Conservation (phyloP, 2,329 filamentous ascomycete genomes). For the Aspergillus pseudonomiae region DNA sequence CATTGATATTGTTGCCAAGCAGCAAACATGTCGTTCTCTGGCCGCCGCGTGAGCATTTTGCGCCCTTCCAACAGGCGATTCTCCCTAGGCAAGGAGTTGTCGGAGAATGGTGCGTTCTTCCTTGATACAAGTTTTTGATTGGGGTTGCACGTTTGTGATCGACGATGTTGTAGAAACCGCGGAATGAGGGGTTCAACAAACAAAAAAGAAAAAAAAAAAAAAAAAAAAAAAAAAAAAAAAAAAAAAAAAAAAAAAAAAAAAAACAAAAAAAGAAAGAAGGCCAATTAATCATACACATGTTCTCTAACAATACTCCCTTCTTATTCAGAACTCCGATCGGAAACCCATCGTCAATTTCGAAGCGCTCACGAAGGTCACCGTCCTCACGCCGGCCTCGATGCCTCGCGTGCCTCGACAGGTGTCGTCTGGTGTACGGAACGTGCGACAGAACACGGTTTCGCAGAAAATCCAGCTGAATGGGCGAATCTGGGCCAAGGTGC, state of each 20-base stretch:
- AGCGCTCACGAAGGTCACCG: conserved; percentile 88
- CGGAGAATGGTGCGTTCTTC: conserved; percentile 46
- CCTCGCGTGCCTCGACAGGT: conserved; percentile 84
- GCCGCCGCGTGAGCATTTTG: conserved; percentile 48
- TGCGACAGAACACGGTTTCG: conserved; percentile 84
- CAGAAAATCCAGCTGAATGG: conserved; percentile 80
- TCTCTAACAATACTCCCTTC: conserved; percentile 7
- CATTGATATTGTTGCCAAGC: neutral
- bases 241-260: neutral
- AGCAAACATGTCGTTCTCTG: conserved; percentile 49
- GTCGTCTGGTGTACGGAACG: conserved; percentile 78
- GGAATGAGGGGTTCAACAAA: neutral
- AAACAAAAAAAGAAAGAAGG: neutral
- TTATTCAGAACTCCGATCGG: conserved; percentile 71
- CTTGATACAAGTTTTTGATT: neutral
- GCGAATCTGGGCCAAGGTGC: conserved; percentile 94
- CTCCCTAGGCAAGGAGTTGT: conserved; percentile 48
- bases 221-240: neutral
- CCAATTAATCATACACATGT: neutral
- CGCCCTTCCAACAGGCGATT: conserved; percentile 44
- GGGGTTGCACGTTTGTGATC: neutral
- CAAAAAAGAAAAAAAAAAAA: neutral
- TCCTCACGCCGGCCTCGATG: conserved; percentile 87
- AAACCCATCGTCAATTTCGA: conserved; percentile 86
- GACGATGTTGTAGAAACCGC: neutral